phyloP scores from a whole-genome alignment of 2,329 filamentous ascomycete genomes.

The Bisporella sp. region DNA sequence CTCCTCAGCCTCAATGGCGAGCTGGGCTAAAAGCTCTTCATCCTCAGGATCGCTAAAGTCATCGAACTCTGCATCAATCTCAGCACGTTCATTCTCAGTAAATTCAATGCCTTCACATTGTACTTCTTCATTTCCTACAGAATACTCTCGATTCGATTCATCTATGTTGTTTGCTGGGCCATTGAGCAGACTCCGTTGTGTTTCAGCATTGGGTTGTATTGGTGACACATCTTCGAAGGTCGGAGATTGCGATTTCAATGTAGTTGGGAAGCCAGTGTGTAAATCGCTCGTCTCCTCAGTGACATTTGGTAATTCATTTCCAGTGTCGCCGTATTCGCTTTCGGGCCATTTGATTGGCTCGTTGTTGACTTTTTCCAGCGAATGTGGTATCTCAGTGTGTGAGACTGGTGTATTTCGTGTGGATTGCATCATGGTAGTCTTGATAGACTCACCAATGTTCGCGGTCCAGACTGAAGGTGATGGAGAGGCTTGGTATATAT shows the following conservation, averaged over 20 bases:
- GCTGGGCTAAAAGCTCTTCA: constrained; percentile 76
- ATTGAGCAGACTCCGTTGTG: constrained; percentile 5
- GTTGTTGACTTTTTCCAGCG: constrained; percentile 9
- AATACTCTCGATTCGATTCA: constrained; percentile 9
- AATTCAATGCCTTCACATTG: not conserved
- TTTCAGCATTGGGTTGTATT: constrained; percentile 11
- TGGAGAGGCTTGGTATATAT: not conserved
- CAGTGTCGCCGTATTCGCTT: constrained; percentile 35
- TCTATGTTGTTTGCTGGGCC: not conserved
- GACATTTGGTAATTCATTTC: constrained; percentile 3
- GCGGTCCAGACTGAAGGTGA: not conserved
- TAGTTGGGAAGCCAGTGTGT: not conserved
- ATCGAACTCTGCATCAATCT: constrained; percentile 40
- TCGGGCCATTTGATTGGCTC: constrained; percentile 45
- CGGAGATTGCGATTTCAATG: constrained; percentile 34
- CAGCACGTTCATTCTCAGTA: not conserved
- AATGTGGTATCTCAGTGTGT: too few relatives aligned
- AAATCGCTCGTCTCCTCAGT: too few relatives aligned
- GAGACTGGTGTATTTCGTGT: not conserved
- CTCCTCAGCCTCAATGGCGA: constrained; percentile 59
- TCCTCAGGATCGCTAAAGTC: constrained; percentile 85
- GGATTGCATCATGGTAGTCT: not conserved
- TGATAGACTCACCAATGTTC: not conserved
- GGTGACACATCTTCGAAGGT: constrained; percentile 44
- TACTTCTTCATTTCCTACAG: not conserved